Evolutionary conservation across 768 basidiomycete genomes (phyloP).

Genomic region (Pleurotus tuoliensis): DNA sequence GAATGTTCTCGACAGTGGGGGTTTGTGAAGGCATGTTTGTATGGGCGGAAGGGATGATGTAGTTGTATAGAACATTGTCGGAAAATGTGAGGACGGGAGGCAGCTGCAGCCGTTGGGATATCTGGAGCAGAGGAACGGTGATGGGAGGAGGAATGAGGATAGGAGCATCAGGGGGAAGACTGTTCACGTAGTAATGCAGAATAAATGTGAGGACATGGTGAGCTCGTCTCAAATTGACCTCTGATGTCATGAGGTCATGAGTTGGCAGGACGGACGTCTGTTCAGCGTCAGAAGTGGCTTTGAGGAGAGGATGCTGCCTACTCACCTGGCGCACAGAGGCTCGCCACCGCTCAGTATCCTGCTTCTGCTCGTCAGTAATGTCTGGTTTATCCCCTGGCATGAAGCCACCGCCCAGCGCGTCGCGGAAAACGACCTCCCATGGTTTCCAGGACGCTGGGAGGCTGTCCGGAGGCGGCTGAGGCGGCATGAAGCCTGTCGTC

Average conservation of each 20-base stretch:
- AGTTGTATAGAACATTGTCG: conserved; percentile 90
- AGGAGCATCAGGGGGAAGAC: conserved; percentile 42
- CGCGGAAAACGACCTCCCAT: conserved; percentile 61
- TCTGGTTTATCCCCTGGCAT: conserved; percentile 50
- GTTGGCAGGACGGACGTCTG: conserved; percentile 55
- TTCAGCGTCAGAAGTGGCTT: neutral
- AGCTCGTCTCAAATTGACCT: conserved; percentile 60
- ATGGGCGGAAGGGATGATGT: conserved; percentile 39
- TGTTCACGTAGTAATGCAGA: conserved; percentile 76
- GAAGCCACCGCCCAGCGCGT: conserved; percentile 38
- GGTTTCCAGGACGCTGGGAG: conserved; percentile 50
- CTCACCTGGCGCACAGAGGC: conserved; percentile 31
- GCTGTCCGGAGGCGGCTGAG: conserved; percentile 59
- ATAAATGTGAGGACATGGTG: conserved; percentile 73
- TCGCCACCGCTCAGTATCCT: conserved; percentile 42
- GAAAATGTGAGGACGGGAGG: conserved; percentile 90
- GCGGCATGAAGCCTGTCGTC: conserved; percentile 89
- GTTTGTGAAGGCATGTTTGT: conserved; percentile 26
- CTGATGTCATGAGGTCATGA: conserved; percentile 41
- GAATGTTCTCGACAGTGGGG: conserved; percentile 57
- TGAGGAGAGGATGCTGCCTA: conserved; percentile 20
- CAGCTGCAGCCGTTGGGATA: conserved; percentile 67
- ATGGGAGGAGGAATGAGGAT: conserved; percentile 68
- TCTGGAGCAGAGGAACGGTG: conserved; percentile 69
- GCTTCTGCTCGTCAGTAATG: conserved; percentile 30